Evolutionary conservation across 2,329 filamentous ascomycete species (phyloP).

Genomic region (Exophiala lecanii-corni): DNA sequence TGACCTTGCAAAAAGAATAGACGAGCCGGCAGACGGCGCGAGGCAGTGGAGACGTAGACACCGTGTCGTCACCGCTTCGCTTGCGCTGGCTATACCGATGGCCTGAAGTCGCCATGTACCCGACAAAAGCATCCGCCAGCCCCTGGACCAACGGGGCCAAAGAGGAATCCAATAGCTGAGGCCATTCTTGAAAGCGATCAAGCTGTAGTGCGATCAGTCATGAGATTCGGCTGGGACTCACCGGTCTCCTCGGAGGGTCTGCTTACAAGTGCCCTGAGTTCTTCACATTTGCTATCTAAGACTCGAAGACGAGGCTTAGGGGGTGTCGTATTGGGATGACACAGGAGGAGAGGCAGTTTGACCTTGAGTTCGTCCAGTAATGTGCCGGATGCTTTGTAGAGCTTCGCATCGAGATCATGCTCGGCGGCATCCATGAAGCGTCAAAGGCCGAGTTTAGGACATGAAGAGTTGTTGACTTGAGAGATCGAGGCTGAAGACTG

Average conservation of each 20-base stretch:
- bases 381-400: conserved; percentile 43
- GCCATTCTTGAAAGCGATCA: conserved; percentile 90
- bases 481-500: no score
- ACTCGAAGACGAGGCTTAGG: conserved; percentile 10
- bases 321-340: conserved; percentile 20
- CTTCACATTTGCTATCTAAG: conserved; percentile 9
- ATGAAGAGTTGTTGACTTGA: not conserved
- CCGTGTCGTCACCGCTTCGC: conserved; percentile 35
- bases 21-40: conserved; percentile 72
- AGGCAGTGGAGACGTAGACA: conserved; percentile 52
- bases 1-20: conserved; percentile 90
- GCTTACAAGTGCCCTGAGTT: conserved; percentile 24
- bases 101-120: conserved; percentile 26
- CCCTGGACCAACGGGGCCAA: conserved; percentile 69
- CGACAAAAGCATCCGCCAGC: conserved; percentile 69
- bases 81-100: conserved; percentile 20
- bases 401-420: conserved; percentile 40
- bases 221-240: not conserved
- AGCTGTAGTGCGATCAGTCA: conserved; percentile 43
- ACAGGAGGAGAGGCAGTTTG: conserved; percentile 39
- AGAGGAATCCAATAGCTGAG: conserved; percentile 84
- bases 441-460: no score
- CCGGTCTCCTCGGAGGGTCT: not conserved
- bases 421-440: conserved; percentile 42
- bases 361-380: conserved; percentile 39